Evolutionary conservation across 2,329 filamentous ascomycete species (phyloP).

Genomic region (Aspergillus udagawae): DNA sequence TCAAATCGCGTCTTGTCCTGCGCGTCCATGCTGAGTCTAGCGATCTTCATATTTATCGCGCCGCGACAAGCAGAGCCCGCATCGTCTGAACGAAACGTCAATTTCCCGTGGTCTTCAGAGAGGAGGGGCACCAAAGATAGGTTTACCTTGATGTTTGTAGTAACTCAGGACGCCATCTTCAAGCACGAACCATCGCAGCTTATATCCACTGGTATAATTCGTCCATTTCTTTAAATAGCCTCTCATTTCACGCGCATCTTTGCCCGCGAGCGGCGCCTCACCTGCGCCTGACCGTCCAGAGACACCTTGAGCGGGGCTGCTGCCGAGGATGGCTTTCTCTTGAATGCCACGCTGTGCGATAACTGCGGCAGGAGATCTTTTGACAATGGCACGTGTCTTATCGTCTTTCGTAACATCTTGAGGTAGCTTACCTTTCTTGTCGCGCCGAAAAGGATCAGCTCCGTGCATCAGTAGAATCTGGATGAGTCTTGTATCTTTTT

Average conservation of each 20-base stretch:
- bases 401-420: constrained; percentile 98
- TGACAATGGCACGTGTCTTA: constrained; percentile 78
- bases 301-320: constrained; percentile 57
- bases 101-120: neutral
- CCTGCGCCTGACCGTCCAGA: constrained; percentile 41
- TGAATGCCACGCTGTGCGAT: constrained; percentile 93
- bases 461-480: constrained; percentile 89
- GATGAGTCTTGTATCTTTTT: constrained; percentile 80
- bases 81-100: constrained; percentile 57
- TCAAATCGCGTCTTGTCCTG: constrained; percentile 98
- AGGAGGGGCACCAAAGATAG: neutral
- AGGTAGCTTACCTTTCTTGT: constrained; percentile 90
- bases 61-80: constrained; percentile 92
- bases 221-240: constrained; percentile 99
- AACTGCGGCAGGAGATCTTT: constrained; percentile 89
- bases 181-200: constrained; percentile 94
- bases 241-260: constrained; percentile 94
- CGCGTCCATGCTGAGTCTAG: constrained; percentile 88
- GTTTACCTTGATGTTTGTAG: constrained; percentile 83
- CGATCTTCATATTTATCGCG: constrained; percentile 98
- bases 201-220: constrained; percentile 96
- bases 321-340: constrained; percentile 91
- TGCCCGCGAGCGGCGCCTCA: constrained; percentile 61
- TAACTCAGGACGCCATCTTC: constrained; percentile 97
- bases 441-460: constrained; percentile 90